Evolutionary conservation across 495 filamentous ascomycete genomes (phyloP), one percentile per base, ranked within the genome.

Genomic region (Hapsidospora chrysogenum): DNA sequence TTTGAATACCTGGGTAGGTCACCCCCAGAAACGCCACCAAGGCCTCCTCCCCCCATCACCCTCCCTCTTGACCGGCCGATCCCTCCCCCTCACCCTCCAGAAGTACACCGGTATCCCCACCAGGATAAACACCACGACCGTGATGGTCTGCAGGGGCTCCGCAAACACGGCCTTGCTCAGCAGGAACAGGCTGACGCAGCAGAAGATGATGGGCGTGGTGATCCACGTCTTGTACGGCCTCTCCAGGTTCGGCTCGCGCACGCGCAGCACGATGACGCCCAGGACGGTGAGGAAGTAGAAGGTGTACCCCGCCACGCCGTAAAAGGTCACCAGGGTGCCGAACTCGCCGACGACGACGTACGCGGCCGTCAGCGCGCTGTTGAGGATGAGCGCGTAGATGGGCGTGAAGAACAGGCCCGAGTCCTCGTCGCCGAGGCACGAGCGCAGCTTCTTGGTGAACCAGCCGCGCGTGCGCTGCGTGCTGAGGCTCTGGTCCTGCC

Each of bases 241-340:
- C 52, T 95, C 85, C 16, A 96, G 64, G 38, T 73, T 58, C 6
- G 92, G 92, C 52, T 96, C 89, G 26, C 69, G 70, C n/a, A 95
- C 78, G 17, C 89, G 64, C 41, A 97, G 61, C 20, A 96, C 73
- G 36, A 97, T 92, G 19, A 97, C 64, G 0, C 89, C 89, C 0
- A 97, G 72, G 1, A 97, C 89, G 0, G 87, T 92, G 21, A 92
- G 51, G 56, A 97, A 97, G 58, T 97, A 97, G 52, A 96, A 96
- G 0, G 78, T 81, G 52, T 96, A 97, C 5, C 85, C 85, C 3
- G 86, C 89, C 0, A 97, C 89, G 19, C 92, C 89, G 57, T 93
- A 95, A 57, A 97, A 97, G 4, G 85, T 95, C 33, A 95, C 61
- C 1, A 97, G 70, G 3, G 87, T 94, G 16, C 71, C 65, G 51